These are phyloP conservation scores for Knufia petricola DNA, from an alignment of 2,329 filamentous ascomycete species.

Conservation along the genomic window DNA sequence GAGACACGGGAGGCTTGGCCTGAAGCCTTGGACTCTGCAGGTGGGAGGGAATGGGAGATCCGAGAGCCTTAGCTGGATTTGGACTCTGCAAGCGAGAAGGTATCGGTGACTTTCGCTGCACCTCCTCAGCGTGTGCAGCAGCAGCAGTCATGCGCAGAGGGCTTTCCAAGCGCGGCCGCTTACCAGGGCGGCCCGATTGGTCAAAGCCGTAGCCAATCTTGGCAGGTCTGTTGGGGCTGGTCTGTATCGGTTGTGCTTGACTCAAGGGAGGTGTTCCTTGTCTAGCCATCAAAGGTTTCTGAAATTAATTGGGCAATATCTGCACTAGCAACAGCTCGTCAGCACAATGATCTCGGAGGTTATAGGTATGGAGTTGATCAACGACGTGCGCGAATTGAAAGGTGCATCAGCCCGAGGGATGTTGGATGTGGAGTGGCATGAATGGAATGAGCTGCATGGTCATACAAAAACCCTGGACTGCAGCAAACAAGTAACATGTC, in stretches of 20 bases:
- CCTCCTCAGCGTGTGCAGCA: slow-evolving; percentile 45
- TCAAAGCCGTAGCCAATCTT: slow-evolving; percentile 8
- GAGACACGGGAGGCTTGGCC: slow-evolving; percentile 23
- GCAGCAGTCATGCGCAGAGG: slow-evolving; percentile 40
- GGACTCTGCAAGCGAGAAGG: slow-evolving; percentile 16
- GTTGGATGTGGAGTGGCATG: not conserved
- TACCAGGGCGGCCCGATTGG: slow-evolving; percentile 27
- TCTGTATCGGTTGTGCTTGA: not conserved
- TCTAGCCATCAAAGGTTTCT: slow-evolving; percentile 7
- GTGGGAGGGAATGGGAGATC: slow-evolving; percentile 19
- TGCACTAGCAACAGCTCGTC: not conserved
- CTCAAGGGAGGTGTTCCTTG: not conserved
- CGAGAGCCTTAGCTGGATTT: slow-evolving; percentile 35
- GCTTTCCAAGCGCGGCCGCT: slow-evolving; percentile 28
- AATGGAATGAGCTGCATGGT: not conserved
- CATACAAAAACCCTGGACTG: not conserved
- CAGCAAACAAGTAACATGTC: slow-evolving; percentile 1
- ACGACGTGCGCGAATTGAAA: not conserved
- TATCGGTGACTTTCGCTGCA: slow-evolving; percentile 24
- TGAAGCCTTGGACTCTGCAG: slow-evolving; percentile 21
- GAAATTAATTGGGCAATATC: not conserved
- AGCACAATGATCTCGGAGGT: not conserved
- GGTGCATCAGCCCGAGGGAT: not conserved
- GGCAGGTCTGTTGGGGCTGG: not conserved
- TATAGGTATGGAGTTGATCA: not conserved